Evolutionary conservation across 2,329 filamentous ascomycete genomes (phyloP).

Genomic region (Colletotrichum sp.): DNA sequence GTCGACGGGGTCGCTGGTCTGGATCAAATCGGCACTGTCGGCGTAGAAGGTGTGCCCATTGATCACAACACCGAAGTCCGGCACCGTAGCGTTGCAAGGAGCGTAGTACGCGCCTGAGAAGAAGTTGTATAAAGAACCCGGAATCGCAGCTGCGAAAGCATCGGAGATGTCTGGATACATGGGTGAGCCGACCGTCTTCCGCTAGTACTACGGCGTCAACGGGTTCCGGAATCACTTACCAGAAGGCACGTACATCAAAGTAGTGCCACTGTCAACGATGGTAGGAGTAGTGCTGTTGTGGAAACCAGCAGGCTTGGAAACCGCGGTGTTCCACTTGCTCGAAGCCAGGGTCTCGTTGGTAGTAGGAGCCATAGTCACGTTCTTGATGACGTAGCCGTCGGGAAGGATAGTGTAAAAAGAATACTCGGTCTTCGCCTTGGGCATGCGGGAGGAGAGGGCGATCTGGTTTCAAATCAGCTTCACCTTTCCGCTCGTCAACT

Average conservation of each 20-base stretch:
- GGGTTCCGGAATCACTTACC: too few species aligned
- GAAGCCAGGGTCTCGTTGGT: not conserved
- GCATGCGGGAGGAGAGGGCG: not conserved
- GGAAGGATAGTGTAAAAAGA: not conserved
- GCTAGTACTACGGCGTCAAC: too few species aligned
- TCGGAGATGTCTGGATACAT: not conserved
- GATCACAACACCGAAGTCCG: constrained; percentile 32
- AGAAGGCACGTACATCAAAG: not conserved
- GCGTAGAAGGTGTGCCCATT: constrained; percentile 28
- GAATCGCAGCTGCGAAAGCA: not conserved
- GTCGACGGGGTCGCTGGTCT: constrained; percentile 25
- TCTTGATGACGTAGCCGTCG: not conserved
- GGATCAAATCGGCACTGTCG: constrained; percentile 28
- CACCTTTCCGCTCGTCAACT: not conserved
- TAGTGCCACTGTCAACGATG: not conserved
- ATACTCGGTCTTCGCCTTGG: not conserved
- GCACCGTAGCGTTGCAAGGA: constrained; percentile 32
- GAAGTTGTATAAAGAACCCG: not conserved
- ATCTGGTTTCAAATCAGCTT: not conserved
- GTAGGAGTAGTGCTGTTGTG: not conserved
- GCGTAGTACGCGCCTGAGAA: constrained; percentile 24
- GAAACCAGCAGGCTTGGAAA: not conserved
- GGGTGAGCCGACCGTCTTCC: not conserved
- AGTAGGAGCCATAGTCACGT: not conserved
- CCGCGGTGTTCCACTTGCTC: not conserved